Evolutionary conservation across 176 grass and related monocot genomes (phyloP).

Genomic region (Paspalum notatum): DNA sequence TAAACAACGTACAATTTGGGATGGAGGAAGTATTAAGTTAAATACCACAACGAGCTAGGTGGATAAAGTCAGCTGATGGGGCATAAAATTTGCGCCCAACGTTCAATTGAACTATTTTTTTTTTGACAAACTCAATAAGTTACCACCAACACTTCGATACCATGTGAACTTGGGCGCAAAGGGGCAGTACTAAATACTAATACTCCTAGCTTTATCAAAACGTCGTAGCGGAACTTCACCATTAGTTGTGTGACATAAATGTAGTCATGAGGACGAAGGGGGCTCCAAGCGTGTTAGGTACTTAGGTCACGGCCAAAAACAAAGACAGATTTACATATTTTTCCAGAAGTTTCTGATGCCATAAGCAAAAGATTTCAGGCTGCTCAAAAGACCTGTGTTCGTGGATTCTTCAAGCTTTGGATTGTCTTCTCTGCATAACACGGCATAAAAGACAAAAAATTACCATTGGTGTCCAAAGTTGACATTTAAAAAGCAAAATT

Average conservation of each 20-base stretch:
- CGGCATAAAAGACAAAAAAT: no score
- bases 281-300: constrained; percentile 5
- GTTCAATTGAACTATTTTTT: no score
- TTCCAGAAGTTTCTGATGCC: no score
- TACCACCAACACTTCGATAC: background rate
- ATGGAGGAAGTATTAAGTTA: background rate
- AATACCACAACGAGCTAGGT: background rate
- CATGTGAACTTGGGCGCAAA: background rate
- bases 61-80: background rate
- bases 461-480: no score
- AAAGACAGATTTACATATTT: no score
- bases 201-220: constrained; percentile 4
- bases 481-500: no score
- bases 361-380: no score
- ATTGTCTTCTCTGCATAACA: no score
- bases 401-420: no score
- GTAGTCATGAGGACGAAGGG: background rate
- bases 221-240: background rate
- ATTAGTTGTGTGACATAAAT: background rate
- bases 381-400: no score
- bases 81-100: background rate
- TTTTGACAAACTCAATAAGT: background rate
- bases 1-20: no score
- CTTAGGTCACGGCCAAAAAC: no score
- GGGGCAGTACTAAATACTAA: background rate